Percentiles rank a stretch among this genome's conserved stretches.
These are phyloP conservation scores for Podospora tetraspora DNA, from an alignment of 495 filamentous ascomycete species.

Conservation along the genomic window DNA sequence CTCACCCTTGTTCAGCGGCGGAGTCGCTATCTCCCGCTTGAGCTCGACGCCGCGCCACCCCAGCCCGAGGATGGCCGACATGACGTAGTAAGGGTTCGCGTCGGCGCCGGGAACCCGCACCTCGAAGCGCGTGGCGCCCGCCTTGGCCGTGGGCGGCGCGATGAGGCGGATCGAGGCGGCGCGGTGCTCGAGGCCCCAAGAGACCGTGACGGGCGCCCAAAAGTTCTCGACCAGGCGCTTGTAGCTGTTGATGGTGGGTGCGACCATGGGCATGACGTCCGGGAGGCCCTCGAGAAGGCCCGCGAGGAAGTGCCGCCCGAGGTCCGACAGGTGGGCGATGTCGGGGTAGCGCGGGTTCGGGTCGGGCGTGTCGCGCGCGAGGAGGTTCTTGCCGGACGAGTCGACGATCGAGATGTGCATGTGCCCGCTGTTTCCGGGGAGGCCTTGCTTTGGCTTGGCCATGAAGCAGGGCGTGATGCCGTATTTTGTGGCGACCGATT, in stretches of 20 bases:
- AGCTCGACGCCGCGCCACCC: conserved; percentile 88
- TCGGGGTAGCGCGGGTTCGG: conserved; percentile 65
- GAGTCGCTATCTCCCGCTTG: conserved; percentile 75
- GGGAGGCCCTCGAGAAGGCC: conserved; percentile 83
- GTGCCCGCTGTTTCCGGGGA: conserved; percentile 91
- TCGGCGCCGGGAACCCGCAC: conserved; percentile 88
- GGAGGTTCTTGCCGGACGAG: conserved; percentile 67
- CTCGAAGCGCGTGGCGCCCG: conserved; percentile 86
- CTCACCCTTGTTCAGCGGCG: conserved; percentile 77
- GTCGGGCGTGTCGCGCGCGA: conserved; percentile 67
- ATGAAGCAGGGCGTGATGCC: conserved; percentile 97
- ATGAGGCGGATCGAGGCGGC: conserved; percentile 88
- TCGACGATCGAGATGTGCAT: conserved; percentile 86
- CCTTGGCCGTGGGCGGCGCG: conserved; percentile 72
- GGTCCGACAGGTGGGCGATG: conserved; percentile 70
- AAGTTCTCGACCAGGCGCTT: conserved; percentile 98
- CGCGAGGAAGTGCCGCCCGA: conserved; percentile 90
- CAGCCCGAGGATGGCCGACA: conserved; percentile 75
- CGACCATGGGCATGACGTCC: conserved; percentile 91
- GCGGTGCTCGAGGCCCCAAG: conserved; percentile 93
- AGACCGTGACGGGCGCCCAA: conserved; percentile 96
- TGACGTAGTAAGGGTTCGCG: conserved; percentile 82
- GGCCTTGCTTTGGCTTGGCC: conserved; percentile 88
- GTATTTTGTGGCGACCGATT: conserved; percentile 74
- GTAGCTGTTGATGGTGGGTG: conserved; percentile 94